Base-by-base conservation (phyloP, 2,329 filamentous ascomycete species). In the Paraphoma sp. region DNA sequence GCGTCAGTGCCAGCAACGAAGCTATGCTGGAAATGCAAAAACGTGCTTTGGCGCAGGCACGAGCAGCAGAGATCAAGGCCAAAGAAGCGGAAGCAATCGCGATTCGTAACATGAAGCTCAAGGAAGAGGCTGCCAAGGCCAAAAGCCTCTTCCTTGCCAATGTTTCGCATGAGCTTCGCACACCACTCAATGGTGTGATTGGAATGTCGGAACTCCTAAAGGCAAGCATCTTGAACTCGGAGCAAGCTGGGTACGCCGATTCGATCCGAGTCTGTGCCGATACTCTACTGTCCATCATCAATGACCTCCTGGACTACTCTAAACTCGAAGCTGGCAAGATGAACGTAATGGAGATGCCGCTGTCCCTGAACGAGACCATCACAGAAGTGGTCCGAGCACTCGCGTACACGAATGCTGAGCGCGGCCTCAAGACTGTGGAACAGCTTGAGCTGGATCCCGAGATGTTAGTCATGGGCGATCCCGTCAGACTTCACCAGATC, bases 111-210 rank as follows among this genome's bases (percentile, higher is more conserved):
- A 90, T 93, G 72, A 89, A 91, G 76, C 83, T 93, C 40, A 92
- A 92, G 14, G 90, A 94, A 71, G 91, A 94, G 74, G 91, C 91
- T 10, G 90, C 90, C 18, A 92, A 90, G 75, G 91, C 90, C 40
- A 94, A 94, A 74, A 90, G 88, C 2, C 91, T 93, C 54, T 94
- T 94, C 72, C 69, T 84, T 3, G 82, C 82, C 4, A 84, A 84
- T 49, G 82, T 84, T 3, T 82, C 79, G 3, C 76, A 78, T 59
- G 82, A 94, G 76, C 79, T 94, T 55, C 75, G 82, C 5, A 84
- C 82, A 3, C 82, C 82, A 1, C 70, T 84, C 11, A 84, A 84
- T 52, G 82, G 82, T 48, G 81, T 84, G 14, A 84, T 84, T 47
- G 82, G 82, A 33, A 84, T 88, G 76, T 86, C 83, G 2, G 86